Percentiles rank a stretch among this genome's conserved stretches.
These are phyloP conservation scores for Suillus alpinus DNA, from an alignment of 768 basidiomycete genomes.

Conservation along the genomic window DNA sequence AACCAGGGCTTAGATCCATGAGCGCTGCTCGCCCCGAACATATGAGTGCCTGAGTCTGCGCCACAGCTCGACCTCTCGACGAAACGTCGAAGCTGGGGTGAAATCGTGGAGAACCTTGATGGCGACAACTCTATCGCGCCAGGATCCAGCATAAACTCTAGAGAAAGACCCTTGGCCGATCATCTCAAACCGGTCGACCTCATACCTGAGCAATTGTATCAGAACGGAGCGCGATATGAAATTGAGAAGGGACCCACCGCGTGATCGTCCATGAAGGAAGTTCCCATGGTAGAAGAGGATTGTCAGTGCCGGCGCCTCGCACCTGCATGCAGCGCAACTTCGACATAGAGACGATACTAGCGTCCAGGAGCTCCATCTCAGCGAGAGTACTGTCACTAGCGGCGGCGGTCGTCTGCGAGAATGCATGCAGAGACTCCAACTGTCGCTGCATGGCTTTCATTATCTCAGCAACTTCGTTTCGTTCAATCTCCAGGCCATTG, in stretches of 20 bases:
- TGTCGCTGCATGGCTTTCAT: not conserved
- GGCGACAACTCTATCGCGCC: slow-evolving; percentile 63
- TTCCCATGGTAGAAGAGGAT: slow-evolving; percentile 13
- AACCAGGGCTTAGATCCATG: slow-evolving; percentile 72
- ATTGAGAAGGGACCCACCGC: slow-evolving; percentile 33
- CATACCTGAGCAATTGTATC: slow-evolving; percentile 47
- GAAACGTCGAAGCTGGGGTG: slow-evolving; percentile 62
- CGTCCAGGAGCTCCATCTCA: slow-evolving; percentile 69
- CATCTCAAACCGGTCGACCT: slow-evolving; percentile 67
- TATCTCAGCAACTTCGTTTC: not conserved
- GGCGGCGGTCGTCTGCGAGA: not conserved
- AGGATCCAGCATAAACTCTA: slow-evolving; percentile 71
- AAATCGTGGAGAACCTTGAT: slow-evolving; percentile 69
- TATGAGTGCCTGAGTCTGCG: slow-evolving; percentile 60
- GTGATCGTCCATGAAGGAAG: slow-evolving; percentile 80
- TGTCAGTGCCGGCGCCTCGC: not conserved
- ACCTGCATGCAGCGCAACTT: slow-evolving; percentile 45
- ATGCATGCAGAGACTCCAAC: not conserved
- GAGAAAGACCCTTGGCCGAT: slow-evolving; percentile 77
- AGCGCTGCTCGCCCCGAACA: slow-evolving; percentile 77
- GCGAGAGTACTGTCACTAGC: not conserved
- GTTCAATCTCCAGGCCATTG: not conserved
- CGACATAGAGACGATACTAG: slow-evolving; percentile 66
- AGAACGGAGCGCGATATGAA: not conserved
- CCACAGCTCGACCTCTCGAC: slow-evolving; percentile 73